Base-by-base conservation (phyloP, 805 yeast genomes). In the Kodamaea neixiangensis region DNA sequence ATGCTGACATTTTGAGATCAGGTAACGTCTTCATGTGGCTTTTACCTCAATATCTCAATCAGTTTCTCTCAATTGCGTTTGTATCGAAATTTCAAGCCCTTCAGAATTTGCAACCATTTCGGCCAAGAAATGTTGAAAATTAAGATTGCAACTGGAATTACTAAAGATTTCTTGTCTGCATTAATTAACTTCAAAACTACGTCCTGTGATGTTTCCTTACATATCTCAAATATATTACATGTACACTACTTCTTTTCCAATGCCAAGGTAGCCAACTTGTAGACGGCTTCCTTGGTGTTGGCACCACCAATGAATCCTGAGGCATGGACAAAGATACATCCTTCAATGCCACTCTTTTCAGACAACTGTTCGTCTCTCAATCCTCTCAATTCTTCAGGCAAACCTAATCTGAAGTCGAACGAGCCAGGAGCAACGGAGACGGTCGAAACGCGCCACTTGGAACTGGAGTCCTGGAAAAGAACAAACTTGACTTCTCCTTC, bases 221-320 rank as follows among this genome's bases (percentile, higher is more conserved):
- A 18, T 37, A 7, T 34, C 7, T 34, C 38, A 34, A 34, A 14
- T 37, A 17, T 37, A 37, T 37, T 37, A 29, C 38, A 20, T 14
- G 5, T 20, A 39, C 31, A 25, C 11, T 25, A 25, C 47, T 48
- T 17, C 44, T 42, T 44, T 46, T 35, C 58, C 54, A 67, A 62
- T 10, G 72, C 63, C 56, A 58, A 47, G 48, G 71, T 72, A 5
- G 98, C 97, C 68, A 94, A 77, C 62, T 81, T 69, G 51, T 90
- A 65, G 11, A 86, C 97, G 29, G 88, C 87, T 47, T 90, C 97
- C 55, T 77, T 73, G 19, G 96, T 79, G 63, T 83, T 77, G 50
- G 93, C 89, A 48, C 99, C 99, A 42, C 99, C 99, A 62, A 94
- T 94, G 71, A 94, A 94, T 0, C 99, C 98, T 39, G 96, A 89